phyloP scores from a whole-genome alignment of 129 eudicot species.

The Chrysanthemum makinoi region DNA sequence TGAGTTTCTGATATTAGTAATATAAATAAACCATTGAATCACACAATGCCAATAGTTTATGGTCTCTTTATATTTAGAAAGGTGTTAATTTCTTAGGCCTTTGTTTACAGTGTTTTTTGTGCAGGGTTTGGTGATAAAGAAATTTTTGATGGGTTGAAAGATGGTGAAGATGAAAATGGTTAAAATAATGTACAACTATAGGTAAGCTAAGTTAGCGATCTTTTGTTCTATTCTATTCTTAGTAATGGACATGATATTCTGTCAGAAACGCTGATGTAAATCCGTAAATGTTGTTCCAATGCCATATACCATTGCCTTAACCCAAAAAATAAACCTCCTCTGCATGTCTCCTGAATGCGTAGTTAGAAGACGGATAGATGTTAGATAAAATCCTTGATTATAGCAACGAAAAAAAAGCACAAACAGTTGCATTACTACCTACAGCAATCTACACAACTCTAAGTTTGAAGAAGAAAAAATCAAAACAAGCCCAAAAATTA shows the following conservation, averaged over 20 bases:
- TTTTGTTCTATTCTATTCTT: not conserved
- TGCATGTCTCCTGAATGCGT: not conserved
- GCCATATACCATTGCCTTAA: not conserved
- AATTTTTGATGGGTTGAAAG: constrained; percentile 66
- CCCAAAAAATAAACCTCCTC: not conserved
- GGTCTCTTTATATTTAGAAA: not conserved
- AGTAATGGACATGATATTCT: constrained; percentile 11
- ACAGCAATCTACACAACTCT: constrained; percentile 9
- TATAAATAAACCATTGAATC: too few species aligned
- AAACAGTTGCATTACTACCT: not conserved
- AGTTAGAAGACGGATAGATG: constrained; percentile 8
- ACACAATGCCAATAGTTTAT: not conserved
- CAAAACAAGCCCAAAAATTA: not conserved
- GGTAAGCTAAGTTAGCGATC: constrained; percentile 26
- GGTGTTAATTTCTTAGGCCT: not conserved
- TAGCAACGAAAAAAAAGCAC: not conserved
- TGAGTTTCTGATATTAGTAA: too few species aligned
- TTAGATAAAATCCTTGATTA: too few species aligned
- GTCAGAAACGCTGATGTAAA: not conserved
- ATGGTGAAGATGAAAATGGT: constrained; percentile 50
- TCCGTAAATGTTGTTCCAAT: not conserved
- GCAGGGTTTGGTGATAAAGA: constrained; percentile 91
- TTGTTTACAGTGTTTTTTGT: constrained; percentile 22
- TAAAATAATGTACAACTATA: constrained; percentile 36
- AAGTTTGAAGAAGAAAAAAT: not conserved